A percentile compares a stretch with the other conserved stretches of the same genome.
Conservation (phyloP, 2,329 filamentous ascomycete species). For the Aspergillus terreus region DNA sequence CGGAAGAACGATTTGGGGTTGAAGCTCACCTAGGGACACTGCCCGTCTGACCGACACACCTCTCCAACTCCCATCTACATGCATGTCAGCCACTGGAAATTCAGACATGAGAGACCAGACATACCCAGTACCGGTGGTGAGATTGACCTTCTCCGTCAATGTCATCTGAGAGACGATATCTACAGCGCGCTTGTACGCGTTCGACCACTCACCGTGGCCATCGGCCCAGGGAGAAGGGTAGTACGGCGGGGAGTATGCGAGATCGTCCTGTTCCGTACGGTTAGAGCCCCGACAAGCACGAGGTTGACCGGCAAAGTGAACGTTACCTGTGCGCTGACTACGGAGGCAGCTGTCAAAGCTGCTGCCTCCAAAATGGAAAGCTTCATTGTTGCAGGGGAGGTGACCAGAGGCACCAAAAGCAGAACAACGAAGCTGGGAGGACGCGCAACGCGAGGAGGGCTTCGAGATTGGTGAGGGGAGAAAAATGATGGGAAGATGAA, state of each 20-base stretch:
- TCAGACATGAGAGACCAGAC: slow-evolving; percentile 25
- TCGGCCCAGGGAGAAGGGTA: slow-evolving; percentile 89
- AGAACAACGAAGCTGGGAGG: slow-evolving; percentile 1
- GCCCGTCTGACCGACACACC: slow-evolving; percentile 70
- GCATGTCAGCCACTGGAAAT: neutral
- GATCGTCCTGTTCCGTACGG: slow-evolving; percentile 15
- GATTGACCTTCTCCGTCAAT: slow-evolving; percentile 84
- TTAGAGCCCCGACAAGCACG: neutral
- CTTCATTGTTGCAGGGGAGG: slow-evolving; percentile 28
- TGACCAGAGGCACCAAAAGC: slow-evolving; percentile 2
- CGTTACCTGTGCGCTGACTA: slow-evolving; percentile 31
- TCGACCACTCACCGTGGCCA: slow-evolving; percentile 68
- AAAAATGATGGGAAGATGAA: neutral
- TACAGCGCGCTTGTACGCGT: slow-evolving; percentile 71
- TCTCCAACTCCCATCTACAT: slow-evolving; percentile 61
- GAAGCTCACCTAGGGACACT: slow-evolving; percentile 39
- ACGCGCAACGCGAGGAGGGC: neutral
- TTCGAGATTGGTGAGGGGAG: neutral
- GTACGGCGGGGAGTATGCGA: slow-evolving; percentile 56
- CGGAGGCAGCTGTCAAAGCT: slow-evolving; percentile 28
- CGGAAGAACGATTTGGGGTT: neutral
- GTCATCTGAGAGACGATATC: slow-evolving; percentile 80
- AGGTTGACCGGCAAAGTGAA: neutral
- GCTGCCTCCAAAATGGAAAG: slow-evolving; percentile 32
- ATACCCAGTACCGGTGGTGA: slow-evolving; percentile 86